Evolutionary conservation across 345 rosid species (phyloP), one percentile per base, ranked within the genome.

Genomic region (Rhizophora mangle): DNA sequence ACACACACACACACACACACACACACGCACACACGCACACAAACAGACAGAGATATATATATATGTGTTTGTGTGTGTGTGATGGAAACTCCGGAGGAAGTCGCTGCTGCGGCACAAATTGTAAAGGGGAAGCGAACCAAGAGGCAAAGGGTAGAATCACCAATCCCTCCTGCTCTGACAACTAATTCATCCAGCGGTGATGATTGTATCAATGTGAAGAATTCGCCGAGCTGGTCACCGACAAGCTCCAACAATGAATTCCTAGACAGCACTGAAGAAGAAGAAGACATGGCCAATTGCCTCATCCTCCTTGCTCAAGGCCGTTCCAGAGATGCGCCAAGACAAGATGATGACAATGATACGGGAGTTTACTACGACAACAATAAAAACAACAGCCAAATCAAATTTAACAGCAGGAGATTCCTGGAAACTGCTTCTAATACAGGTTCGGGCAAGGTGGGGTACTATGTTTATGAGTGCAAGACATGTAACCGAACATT

Each of bases 211-310:
- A 68, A 53, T 26, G 67, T 20, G 16, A 79, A 78, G 60, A 72
- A 54, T 29, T 31, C 32, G 22, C 19, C 57, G 31, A 67, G 60
- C 63, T 16, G 69, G 31, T 79, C 89, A 1, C 70, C 78, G 2
- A 36, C 58, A 3, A 73, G 84, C 18, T 82, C 80, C 29, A 68
- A 82, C 10, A 68, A 65, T 56, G 84, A 78, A 19, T 43, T 71
- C 63, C 72, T 65, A 16, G 76, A 82, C 24, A 70, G 82, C 71
- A 72, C 84, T 0, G 85, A 88, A 59, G 97, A 92, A 65, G 91
- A 88, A 68, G 91, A 88, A 68, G 97, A 92, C 70, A 87, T 87
- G 96, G 99, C 99, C 1, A 88, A 92, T 53, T 95, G 99, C 69
- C 82, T 95, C 57, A 95, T 95, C 78, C 92, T 95, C 59, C 84